Base-by-base conservation (phyloP, 2,329 filamentous ascomycete species). In the Nemania sp. region DNA sequence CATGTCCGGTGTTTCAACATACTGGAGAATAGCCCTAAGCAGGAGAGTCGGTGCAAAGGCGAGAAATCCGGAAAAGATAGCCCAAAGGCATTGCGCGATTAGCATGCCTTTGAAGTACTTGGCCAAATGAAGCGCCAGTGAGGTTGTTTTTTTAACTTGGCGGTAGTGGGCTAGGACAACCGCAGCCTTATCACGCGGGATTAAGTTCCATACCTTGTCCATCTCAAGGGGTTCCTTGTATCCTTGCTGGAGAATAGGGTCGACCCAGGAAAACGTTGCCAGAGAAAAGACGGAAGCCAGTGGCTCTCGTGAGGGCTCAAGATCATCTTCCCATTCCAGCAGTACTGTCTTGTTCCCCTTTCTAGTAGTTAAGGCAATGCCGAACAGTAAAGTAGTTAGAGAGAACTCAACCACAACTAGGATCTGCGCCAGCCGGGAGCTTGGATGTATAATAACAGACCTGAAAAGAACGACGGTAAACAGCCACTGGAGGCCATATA, bases 1-100 rank as follows among this genome's bases (percentile, higher is more conserved):
- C 3, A 85, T 83, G 0, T 88, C 85, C 1, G 94, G 94, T 63
- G 92, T 85, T 81, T 99, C 94, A n/a, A 98, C 92, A 76, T 97
- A 98, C 79, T 98, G 90, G 29, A 99, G 85, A 68, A 99, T 98
- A 18, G 92, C 92, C 78, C 94, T 95, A 47, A 99, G 86, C 22
- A 99, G 87, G 55, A 99, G 84, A 2, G 96, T 99, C 1, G 96
- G 96, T 15, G 93, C 90, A 81, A 98, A 99, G 2, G 93, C 94
- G 72, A 98, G 92, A 43, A 96, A 79, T 22, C 93, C 94, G 8
- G 91, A 90, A 20, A 97, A 83, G 1, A 91, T 86, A 20, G 94
- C 94, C 89, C 94, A 96, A 20, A 85, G 80, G 68, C 91, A 93
- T 79, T 99, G 96, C 26, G 91, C 83, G 10, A 97, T 72, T 13